Conservation (phyloP, 176 grass and related monocot genomes). For the Aegilops tauschii region DNA sequence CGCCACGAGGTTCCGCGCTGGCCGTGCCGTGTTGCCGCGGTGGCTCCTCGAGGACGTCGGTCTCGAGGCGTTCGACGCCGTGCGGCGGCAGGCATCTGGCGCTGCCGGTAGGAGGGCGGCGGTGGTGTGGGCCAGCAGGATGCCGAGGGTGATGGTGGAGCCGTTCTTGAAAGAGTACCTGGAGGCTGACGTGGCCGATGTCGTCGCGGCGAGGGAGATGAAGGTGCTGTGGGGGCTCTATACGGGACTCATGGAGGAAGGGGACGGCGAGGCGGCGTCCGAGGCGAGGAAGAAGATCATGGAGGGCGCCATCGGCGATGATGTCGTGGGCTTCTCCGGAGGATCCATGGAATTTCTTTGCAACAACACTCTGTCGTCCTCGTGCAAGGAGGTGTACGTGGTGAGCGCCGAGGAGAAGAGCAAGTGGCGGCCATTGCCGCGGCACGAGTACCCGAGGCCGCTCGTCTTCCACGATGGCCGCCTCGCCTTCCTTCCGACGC, state of each 20-base stretch:
- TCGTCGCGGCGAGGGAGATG: conserved; percentile 39
- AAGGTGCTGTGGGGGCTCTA: conserved; percentile 55
- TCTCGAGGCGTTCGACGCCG: conserved; percentile 9
- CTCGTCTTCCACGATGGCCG: conserved; percentile 80
- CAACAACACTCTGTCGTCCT: conserved; percentile 8
- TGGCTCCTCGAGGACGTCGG: conserved; percentile 48
- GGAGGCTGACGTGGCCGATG: background rate
- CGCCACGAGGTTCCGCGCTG: conserved; percentile 34
- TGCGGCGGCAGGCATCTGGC: background rate
- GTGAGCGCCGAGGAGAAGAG: conserved; percentile 44
- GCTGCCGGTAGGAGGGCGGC: background rate
- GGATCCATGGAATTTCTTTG: conserved; percentile 21
- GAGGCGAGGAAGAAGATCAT: conserved; percentile 15
- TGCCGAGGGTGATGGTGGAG: conserved; percentile 55
- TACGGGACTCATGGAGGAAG: conserved; percentile 55
- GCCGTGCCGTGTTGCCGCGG: conserved; percentile 58
- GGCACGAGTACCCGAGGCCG: conserved; percentile 27
- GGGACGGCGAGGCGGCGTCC: background rate
- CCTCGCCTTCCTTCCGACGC: conserved; percentile 62
- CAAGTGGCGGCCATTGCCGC: conserved; percentile 44
- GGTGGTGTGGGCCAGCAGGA: conserved; percentile 38
- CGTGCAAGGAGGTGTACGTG: conserved; percentile 68
- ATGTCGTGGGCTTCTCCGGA: conserved; percentile 26
- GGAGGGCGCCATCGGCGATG: background rate
- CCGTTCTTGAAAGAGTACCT: conserved; percentile 50